These are phyloP conservation scores for Hsuehochloa calcarea DNA, from an alignment of 176 grass and related monocot species.

Conservation along the genomic window DNA sequence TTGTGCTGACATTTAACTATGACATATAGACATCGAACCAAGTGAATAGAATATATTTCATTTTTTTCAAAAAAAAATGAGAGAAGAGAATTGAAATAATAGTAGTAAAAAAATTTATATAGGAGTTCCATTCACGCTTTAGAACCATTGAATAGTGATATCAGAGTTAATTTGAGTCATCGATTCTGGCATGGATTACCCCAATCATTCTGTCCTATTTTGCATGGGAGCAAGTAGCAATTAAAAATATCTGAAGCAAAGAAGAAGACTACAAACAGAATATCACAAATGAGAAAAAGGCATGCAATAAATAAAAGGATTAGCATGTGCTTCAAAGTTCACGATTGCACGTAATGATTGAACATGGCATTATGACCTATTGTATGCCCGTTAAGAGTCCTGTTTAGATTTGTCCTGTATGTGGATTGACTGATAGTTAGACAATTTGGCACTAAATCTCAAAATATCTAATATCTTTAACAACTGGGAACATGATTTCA, in stretches of 20 bases:
- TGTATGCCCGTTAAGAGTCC: not conserved
- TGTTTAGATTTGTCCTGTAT: not conserved
- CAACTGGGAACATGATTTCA: not conserved
- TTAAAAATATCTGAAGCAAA: not conserved
- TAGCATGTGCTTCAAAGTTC: not conserved
- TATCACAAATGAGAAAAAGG: not conserved
- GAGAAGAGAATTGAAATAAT: no score
- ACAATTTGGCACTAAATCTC: not conserved
- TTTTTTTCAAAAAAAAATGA: no score
- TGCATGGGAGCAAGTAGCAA: no score
- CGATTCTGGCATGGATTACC: no score
- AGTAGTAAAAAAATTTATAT: no score
- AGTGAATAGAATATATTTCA: no score
- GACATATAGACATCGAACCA: no score
- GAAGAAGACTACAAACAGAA: not conserved
- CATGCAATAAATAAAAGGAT: not conserved
- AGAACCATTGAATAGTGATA: no score
- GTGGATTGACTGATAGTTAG: not conserved
- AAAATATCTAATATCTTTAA: not conserved
- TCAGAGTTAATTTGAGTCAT: no score
- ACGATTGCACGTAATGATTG: slow-evolving; percentile 10
- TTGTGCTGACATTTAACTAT: no score
- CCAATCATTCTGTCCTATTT: no score
- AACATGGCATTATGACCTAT: not conserved
- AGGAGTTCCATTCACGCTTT: no score